Base-by-base conservation (phyloP, 768 basidiomycete species). In the Russula virescens region DNA sequence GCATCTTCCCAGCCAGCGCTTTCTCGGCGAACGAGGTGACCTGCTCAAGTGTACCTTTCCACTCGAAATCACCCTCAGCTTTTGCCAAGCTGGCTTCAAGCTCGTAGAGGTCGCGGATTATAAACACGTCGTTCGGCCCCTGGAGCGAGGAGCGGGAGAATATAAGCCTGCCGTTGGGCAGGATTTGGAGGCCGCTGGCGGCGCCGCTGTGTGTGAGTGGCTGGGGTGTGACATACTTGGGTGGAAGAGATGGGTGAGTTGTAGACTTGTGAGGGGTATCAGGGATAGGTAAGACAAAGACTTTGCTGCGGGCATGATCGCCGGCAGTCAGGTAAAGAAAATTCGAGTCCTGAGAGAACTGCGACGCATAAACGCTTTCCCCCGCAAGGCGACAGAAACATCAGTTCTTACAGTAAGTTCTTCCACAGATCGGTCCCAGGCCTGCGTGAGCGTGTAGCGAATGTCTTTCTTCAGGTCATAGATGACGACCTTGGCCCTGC, bases 391-490 rank as follows among this genome's bases (percentile, higher is more conserved):
- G 26, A 38, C 3, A 25, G 52, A 34, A 25, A 45, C 21, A 34
- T 26, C 5, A 46, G 23, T 16, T 63, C 85, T 68, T 72, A 89
- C 88, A 34, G 79, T 77, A 21, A 91, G 71, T 35, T 79, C 71
- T 66, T 78, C 80, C 0, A 89, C 85, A 35, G 89, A 90, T 26
- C 90, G 83, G 71, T 97, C 93, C 95, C 94, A 98, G 43, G 79
- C 70, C 68, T 91, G 86, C 0, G 91, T 91, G 55, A 93, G 75
- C 0, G 86, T 89, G 69, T 81, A 89, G 31, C 86, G 80, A 16
- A 88, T 78, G n/a, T 83, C 75, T 64, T 81, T 83, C 47, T 74
- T 71, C 18, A 96, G 75, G 69, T 95, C 91, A 68, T 87, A 91
- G 10, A 94, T 81, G 47, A 93, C 83, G 51, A 94, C 80, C 71